Percentiles rank a stretch among this genome's conserved stretches.
Evolutionary conservation across 352 stramenopile genomes (phyloP).

Genomic region (Poterioochromonas sp.): DNA sequence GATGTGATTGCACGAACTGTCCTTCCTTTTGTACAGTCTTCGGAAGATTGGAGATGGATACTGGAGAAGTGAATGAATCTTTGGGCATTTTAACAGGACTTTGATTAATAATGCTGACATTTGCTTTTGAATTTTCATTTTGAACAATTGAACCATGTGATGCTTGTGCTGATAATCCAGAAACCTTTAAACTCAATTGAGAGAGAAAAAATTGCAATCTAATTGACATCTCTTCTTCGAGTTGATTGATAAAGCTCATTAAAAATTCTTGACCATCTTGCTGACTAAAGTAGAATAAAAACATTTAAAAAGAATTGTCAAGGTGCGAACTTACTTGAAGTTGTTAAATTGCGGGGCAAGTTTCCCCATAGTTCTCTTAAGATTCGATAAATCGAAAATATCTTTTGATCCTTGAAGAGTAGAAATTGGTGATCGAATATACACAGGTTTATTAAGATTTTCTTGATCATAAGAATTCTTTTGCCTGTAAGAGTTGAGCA

Average conservation of each 20-base stretch:
- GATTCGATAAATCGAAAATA: not conserved
- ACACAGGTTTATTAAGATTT: not conserved
- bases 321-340: not conserved
- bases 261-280: conserved; percentile 13
- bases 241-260: not conserved
- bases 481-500: too few species aligned
- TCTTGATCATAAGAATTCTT: too few species aligned
- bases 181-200: not conserved
- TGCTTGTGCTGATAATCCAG: too few species aligned
- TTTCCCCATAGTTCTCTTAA: not conserved
- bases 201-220: not conserved
- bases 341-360: not conserved
- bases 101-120: not conserved
- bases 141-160: not conserved
- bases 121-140: not conserved
- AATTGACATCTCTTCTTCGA: not conserved
- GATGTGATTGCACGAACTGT: too few species aligned
- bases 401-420: not conserved
- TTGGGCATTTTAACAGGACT: not conserved
- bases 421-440: not conserved
- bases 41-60: not conserved
- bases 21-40: too few species aligned
- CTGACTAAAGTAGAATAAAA: not conserved
- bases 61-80: not conserved
- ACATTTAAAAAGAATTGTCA: not conserved